phyloP scores from a whole-genome alignment of 225 moss, liverwort and hornwort genomes.

The Neckera pumila region DNA sequence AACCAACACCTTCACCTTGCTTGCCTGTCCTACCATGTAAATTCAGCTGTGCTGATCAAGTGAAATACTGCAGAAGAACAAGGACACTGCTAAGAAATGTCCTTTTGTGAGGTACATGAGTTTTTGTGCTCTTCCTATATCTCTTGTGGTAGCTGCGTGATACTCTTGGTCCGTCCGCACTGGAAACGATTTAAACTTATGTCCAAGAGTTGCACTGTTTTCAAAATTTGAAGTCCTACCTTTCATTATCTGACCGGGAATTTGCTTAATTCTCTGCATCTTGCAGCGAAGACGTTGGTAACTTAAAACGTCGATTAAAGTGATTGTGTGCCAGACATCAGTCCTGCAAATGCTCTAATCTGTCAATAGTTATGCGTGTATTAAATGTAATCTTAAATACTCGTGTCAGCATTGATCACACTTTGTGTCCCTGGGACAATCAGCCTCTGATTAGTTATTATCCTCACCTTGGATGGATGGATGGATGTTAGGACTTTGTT shows the following conservation, averaged over 20 bases:
- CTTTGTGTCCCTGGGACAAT: background rate
- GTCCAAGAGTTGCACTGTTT: too few species aligned
- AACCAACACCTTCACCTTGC: background rate
- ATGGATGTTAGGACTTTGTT: too few species aligned
- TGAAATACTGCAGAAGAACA: background rate
- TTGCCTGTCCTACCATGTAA: conserved; percentile 6
- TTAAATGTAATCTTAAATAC: background rate
- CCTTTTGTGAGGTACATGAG: background rate
- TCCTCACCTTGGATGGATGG: background rate
- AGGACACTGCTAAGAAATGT: background rate
- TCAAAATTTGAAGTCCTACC: too few species aligned
- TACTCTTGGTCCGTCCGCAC: background rate
- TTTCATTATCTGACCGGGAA: background rate
- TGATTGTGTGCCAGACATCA: background rate
- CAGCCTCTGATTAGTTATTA: too few species aligned
- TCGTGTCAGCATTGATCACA: background rate
- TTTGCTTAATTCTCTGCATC: background rate
- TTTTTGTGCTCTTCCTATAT: background rate
- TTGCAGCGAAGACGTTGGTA: background rate
- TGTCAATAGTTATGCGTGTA: background rate
- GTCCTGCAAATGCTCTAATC: background rate
- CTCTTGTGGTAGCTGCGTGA: background rate
- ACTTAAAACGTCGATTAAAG: background rate
- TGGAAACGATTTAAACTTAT: background rate
- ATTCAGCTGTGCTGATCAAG: background rate